Base-by-base conservation (phyloP, 2,329 filamentous ascomycete species). In the Curvularia verruculosa region DNA sequence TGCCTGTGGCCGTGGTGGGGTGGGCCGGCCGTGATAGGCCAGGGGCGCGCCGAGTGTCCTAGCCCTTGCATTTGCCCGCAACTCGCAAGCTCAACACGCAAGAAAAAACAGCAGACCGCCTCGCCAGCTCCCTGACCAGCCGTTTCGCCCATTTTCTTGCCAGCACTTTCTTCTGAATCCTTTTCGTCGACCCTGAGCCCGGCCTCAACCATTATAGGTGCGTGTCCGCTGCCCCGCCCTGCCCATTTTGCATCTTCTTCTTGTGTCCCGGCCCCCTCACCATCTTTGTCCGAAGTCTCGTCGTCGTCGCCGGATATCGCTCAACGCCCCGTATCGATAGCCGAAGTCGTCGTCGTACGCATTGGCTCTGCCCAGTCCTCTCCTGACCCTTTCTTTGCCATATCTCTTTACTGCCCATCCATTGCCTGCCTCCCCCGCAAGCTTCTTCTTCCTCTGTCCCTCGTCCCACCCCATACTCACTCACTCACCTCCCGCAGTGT, bases 51-150 rank as follows among this genome's bases (percentile, higher is more conserved):
- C 61, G 46, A 58, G 58, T 52, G 52, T 34, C 50, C 57, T 69
- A 66, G 65, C 60, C 54, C 56, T n/a, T 61, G 66, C 65, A 58
- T 58, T 39, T 55, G 58, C 58, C 65, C 60, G 56, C 63, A 58
- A 61, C 59, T 58, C 63, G 45, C 63, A 60, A 60, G 69, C 69
- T 68, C 67, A 71, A 72, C 66, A 72, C 65, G 66, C 66, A 64
- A 71, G 50, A 57, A 71, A 73, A 74, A 75, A 71, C 66, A 72
- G 63, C 70, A 74, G 70, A 75, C 73, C 72, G 72, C 72, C 49
- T 63, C 60, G 56, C 63, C 60, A 56, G 59, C 54, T 63, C 58
- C 60, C 60, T 56, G 54, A 58, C 52, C 47, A 58, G 57, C 61
- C 59, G 66, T 63, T 65, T 65, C 9, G 54, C 52, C 61, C 49